Evolutionary conservation across 805 yeast species (phyloP).

Genomic region (Teunomyces panamensis): DNA sequence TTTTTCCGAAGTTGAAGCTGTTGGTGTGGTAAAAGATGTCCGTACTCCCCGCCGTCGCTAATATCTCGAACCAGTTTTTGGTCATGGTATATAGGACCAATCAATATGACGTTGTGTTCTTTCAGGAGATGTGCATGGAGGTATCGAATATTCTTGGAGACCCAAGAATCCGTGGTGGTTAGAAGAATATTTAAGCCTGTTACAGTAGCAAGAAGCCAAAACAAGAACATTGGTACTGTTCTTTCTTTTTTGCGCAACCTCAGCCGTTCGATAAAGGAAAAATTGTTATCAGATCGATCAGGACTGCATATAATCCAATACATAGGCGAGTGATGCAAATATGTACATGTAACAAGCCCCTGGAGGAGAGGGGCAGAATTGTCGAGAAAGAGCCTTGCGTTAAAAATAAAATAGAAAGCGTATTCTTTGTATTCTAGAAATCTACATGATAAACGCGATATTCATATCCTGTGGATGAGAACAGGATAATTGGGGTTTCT

Average conservation of each 20-base stretch:
- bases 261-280: no score
- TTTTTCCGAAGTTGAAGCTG: slow-evolving; percentile 22
- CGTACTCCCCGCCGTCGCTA: slow-evolving; percentile 32
- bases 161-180: slow-evolving; percentile 38
- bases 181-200: slow-evolving; percentile 27
- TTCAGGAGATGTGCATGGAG: slow-evolving; percentile 23
- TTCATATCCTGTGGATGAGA: slow-evolving; percentile 41
- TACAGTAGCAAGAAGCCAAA: background rate
- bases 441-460: slow-evolving; percentile 30
- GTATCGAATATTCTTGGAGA: slow-evolving; percentile 29
- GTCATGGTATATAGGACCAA: slow-evolving; percentile 28
- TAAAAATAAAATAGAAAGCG: no score
- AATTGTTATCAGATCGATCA: no score
- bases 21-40: slow-evolving; percentile 29
- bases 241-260: no score
- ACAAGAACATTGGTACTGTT: background rate
- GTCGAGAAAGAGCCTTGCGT: no score
- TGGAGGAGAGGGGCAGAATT: no score
- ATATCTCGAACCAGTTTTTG: slow-evolving; percentile 4
- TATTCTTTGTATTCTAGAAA: background rate
- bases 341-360: no score
- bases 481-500: slow-evolving; percentile 39
- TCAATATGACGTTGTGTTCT: slow-evolving; percentile 28
- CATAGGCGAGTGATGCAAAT: no score
- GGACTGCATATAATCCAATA: no score